phyloP scores from a whole-genome alignment of 2,329 filamentous ascomycete species.

The Intubia oerlemansii region DNA sequence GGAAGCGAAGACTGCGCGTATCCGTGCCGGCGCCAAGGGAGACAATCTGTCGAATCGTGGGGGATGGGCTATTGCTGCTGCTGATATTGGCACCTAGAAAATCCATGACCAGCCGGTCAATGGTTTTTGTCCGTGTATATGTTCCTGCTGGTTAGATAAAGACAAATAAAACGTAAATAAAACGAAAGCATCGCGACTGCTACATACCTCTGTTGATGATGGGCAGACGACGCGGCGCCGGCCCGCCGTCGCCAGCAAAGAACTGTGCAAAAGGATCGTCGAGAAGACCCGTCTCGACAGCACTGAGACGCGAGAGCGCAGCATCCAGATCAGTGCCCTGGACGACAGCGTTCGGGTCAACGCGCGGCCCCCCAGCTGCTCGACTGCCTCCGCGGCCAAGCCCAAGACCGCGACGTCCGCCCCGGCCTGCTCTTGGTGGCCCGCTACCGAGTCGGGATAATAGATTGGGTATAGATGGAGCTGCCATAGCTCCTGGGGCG shows the following conservation, averaged over 20 bases:
- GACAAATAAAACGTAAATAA: too few relatives aligned
- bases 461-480: constrained; percentile 60
- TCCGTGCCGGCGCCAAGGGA: constrained; percentile 89
- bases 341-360: constrained; percentile 56
- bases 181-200: constrained; percentile 10
- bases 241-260: constrained; percentile 32
- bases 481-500: constrained; percentile 31
- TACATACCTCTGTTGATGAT: constrained; percentile 84
- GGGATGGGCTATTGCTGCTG: background rate
- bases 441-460: constrained; percentile 27
- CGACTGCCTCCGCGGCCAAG: background rate
- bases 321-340: constrained; percentile 87
- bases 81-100: constrained; percentile 32
- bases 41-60: constrained; percentile 76
- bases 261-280: constrained; percentile 55
- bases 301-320: constrained; percentile 70
- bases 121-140: constrained; percentile 70
- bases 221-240: constrained; percentile 46
- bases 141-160: too few relatives aligned
- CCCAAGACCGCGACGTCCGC: constrained; percentile 12
- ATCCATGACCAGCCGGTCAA: constrained; percentile 53
- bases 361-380: constrained; percentile 24
- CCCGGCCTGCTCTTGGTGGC: constrained; percentile 6
- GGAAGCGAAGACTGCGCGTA: constrained; percentile 64
- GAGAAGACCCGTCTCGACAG: constrained; percentile 68